Conservation (phyloP, 495 filamentous ascomycete species). For the Tuber indicum region DNA sequence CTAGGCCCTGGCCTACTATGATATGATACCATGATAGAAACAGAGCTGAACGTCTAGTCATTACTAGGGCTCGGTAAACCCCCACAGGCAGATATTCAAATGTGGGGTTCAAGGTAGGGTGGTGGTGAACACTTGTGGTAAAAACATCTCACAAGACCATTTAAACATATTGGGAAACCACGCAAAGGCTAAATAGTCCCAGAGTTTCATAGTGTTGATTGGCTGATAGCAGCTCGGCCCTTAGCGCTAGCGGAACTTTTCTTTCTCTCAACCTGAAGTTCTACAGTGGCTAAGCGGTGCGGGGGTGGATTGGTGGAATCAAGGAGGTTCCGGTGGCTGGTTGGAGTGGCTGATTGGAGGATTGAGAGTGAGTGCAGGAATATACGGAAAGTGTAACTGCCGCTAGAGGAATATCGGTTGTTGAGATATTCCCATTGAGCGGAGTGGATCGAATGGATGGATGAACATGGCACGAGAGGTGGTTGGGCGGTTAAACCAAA, state of each 20-base stretch:
- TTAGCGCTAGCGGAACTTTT: background rate
- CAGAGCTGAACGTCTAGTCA: background rate
- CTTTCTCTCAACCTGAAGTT: background rate
- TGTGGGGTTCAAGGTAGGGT: background rate
- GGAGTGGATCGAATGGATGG: background rate
- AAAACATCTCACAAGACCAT: background rate
- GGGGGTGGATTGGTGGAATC: background rate
- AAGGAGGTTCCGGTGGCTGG: background rate
- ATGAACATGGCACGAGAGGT: background rate
- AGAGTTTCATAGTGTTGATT: background rate
- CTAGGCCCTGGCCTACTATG: background rate
- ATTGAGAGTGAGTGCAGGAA: background rate
- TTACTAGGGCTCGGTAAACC: background rate
- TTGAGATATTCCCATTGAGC: background rate
- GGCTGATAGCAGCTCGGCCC: background rate
- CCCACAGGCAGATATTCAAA: background rate
- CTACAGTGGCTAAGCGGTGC: background rate
- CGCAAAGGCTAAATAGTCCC: background rate
- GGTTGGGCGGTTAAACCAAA: background rate
- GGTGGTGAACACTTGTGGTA: background rate
- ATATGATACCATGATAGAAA: background rate
- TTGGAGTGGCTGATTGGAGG: background rate
- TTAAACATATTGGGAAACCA: background rate
- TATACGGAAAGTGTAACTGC: background rate
- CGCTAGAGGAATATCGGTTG: background rate